Conservation (phyloP, 768 basidiomycete species). For the Boletus huronensis region DNA sequence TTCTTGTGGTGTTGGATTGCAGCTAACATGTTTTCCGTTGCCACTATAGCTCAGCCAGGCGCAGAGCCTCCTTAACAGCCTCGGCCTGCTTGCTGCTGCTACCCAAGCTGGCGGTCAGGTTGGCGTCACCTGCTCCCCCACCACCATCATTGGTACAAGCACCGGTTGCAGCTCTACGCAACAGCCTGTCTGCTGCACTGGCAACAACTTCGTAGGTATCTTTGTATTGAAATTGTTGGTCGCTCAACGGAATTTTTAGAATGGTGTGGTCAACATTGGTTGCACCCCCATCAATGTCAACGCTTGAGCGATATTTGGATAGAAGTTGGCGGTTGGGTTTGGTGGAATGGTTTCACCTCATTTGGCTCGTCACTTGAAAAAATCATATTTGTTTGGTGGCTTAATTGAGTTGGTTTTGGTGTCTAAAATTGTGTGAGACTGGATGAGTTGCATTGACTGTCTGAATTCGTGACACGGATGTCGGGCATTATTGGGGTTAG, state of each 20-base stretch:
- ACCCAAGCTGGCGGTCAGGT: neutral
- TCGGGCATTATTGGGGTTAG: too few relatives aligned
- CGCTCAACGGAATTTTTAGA: neutral
- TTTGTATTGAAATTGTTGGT: neutral
- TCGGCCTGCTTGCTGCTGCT: neutral
- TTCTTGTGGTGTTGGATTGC: too few relatives aligned
- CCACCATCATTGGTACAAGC: neutral
- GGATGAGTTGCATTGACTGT: too few relatives aligned
- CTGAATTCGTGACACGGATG: too few relatives aligned
- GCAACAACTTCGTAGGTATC: slow-evolving; percentile 1
- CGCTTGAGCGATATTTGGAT: neutral
- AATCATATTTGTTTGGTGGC: neutral
- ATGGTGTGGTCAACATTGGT: neutral
- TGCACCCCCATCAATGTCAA: neutral
- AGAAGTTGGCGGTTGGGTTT: neutral
- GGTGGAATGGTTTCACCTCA: neutral
- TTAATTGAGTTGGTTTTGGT: neutral
- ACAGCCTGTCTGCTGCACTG: slow-evolving; percentile 9
- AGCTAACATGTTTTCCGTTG: neutral
- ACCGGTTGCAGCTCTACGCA: neutral
- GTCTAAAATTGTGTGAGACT: neutral
- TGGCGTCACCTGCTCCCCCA: neutral
- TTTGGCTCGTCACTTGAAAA: neutral
- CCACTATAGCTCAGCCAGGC: neutral
- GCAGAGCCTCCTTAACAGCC: too few relatives aligned